Conservation (phyloP, 75 land plant genomes). For the Cryptomeria japonica region DNA sequence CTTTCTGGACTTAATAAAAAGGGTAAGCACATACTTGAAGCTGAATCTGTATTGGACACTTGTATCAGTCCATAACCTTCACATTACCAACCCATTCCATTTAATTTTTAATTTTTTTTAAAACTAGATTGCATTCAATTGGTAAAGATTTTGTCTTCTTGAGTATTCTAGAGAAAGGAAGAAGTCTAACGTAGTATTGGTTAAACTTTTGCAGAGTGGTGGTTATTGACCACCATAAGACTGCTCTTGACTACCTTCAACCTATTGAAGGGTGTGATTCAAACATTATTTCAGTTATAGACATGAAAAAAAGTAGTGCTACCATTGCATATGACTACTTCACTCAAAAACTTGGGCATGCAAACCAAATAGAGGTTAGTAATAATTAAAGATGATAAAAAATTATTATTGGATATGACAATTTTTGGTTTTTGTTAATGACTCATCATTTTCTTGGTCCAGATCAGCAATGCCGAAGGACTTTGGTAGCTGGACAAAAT, state of each 20-base stretch:
- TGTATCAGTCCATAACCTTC: too few relatives aligned
- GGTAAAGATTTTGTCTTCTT: background rate
- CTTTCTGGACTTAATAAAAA: too few relatives aligned
- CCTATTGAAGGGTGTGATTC: constrained; percentile 12
- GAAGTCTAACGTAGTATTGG: background rate
- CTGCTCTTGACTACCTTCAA: constrained; percentile 26
- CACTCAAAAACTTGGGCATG: constrained; percentile 18
- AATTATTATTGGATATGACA: background rate
- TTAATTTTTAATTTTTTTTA: background rate
- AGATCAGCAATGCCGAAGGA: constrained; percentile 5
- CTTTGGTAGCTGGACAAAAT: constrained; percentile 30
- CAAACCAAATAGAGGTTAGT: background rate
- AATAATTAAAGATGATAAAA: background rate
- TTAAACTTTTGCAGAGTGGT: constrained; percentile 32
- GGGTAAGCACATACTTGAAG: too few relatives aligned
- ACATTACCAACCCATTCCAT: too few relatives aligned
- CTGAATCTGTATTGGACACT: too few relatives aligned
- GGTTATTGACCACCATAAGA: constrained; percentile 49
- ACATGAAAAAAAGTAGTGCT: constrained; percentile 74
- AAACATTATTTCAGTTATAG: constrained; percentile 49
- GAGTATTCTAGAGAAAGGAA: background rate
- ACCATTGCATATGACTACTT: constrained; percentile 73
- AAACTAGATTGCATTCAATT: background rate
- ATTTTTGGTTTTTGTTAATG: background rate
- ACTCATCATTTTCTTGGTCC: background rate